Percentiles rank a stretch among this genome's conserved stretches.
Conservation (phyloP, 352 stramenopile genomes). For the Globisporangium cederbergense region DNA sequence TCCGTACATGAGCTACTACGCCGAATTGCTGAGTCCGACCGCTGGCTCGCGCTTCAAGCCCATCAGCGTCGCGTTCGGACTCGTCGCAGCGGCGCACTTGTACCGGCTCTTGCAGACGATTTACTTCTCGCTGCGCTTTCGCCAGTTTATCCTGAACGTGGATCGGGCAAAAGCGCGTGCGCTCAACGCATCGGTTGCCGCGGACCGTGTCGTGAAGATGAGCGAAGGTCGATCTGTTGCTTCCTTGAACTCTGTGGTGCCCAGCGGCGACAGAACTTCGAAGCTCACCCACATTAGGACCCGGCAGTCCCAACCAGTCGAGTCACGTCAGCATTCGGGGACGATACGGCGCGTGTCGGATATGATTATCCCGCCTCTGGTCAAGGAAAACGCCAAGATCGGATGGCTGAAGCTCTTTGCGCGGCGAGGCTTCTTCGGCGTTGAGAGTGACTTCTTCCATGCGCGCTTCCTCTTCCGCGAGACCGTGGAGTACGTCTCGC, state of each 20-base stretch:
- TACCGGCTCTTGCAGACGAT: constrained; percentile 6
- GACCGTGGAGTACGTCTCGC: constrained; percentile 38
- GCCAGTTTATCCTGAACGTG: constrained; percentile 7
- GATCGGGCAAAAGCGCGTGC: neutral
- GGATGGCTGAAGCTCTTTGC: constrained; percentile 20
- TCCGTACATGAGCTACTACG: constrained; percentile 41
- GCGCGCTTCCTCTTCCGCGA: constrained; percentile 33
- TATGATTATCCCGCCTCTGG: neutral
- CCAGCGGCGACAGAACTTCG: neutral
- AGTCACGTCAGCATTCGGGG: neutral
- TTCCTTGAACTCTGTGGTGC: neutral
- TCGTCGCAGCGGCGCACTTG: constrained; percentile 20
- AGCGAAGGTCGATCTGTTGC: neutral
- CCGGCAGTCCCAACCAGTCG: neutral
- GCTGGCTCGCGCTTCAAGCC: constrained; percentile 21
- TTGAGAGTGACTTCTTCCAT: constrained; percentile 33
- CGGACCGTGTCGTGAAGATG: neutral
- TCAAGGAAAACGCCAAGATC: neutral
- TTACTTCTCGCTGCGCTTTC: constrained; percentile 8
- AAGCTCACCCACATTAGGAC: neutral
- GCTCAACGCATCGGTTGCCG: neutral
- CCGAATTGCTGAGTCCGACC: constrained; percentile 24
- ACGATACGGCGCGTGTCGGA: constrained; percentile 10
- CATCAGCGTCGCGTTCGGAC: constrained; percentile 20
- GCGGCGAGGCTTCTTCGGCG: constrained; percentile 26